A percentile compares a stretch with the other conserved stretches of the same genome.
Conservation (phyloP, 2,329 filamentous ascomycete genomes). For the Nigrospora oryzae region DNA sequence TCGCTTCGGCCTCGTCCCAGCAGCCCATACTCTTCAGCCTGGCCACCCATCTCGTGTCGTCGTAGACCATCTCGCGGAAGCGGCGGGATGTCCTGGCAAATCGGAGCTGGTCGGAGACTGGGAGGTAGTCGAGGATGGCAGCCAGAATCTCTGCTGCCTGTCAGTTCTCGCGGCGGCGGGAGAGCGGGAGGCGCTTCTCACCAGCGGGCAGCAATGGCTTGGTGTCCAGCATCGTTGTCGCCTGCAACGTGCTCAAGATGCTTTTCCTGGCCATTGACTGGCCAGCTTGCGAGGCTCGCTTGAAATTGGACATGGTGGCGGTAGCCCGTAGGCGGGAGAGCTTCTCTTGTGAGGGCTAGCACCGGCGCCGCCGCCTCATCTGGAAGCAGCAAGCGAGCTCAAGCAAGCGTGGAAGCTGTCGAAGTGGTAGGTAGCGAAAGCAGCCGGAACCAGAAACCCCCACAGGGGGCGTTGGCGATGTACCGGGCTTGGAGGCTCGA, state of each 20-base stretch:
- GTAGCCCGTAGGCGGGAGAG: too few relatives aligned
- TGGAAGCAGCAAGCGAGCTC: too few relatives aligned
- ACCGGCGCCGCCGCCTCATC: too few relatives aligned
- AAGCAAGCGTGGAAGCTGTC: too few relatives aligned
- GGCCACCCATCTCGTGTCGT: slow-evolving; percentile 91
- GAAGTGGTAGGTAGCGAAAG: too few relatives aligned
- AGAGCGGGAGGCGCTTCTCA: slow-evolving; percentile 26
- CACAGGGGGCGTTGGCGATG: too few relatives aligned
- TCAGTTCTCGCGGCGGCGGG: slow-evolving; percentile 2
- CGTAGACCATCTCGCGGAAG: slow-evolving; percentile 97
- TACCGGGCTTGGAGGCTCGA: too few relatives aligned
- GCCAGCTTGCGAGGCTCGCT: slow-evolving; percentile 23
- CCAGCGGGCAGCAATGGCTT: slow-evolving; percentile 78
- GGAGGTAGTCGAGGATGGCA: slow-evolving; percentile 81
- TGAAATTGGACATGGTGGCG: slow-evolving; percentile 25
- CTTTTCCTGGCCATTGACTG: slow-evolving; percentile 29
- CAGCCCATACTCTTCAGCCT: slow-evolving; percentile 78
- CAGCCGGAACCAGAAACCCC: too few relatives aligned
- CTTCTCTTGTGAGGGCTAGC: too few relatives aligned
- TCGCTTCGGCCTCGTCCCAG: slow-evolving; percentile 85
- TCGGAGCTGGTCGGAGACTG: slow-evolving; percentile 73
- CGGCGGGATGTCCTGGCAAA: slow-evolving; percentile 79
- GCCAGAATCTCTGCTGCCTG: slow-evolving; percentile 67
- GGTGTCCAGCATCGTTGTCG: slow-evolving; percentile 69
- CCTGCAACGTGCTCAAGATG: slow-evolving; percentile 70